Base-by-base conservation (phyloP, 768 basidiomycete species). In the Suillus brevipes region DNA sequence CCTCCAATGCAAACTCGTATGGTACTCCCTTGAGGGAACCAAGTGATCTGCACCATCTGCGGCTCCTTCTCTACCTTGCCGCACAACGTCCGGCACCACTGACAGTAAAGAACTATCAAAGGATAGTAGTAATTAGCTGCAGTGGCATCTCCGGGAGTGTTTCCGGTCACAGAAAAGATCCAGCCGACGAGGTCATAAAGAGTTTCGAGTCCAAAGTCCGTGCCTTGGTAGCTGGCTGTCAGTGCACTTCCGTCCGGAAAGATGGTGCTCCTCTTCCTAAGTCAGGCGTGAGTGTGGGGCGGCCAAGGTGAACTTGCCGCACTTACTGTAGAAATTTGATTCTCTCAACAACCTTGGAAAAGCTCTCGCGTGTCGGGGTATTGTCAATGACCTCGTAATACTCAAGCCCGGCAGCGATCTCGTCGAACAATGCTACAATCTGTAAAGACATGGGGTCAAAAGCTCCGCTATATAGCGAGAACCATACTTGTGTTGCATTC, bases 151-250 rank as follows among this genome's bases (percentile, higher is more conserved):
- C 3, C 36, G 1, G 52, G 62, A 4, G 28, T n/a, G 14, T 13
- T 3, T 28, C 62, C 62, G n/a, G 62, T 55, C 4, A 63, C 62
- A 6, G 47, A 53, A 36, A 55, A 63, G 49, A 63, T 63, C 62
- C 62, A 63, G 6, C 62, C 62, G 40, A 63, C 37, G 4, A 55
- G 50, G 28, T 63, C 62, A 42, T 23, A 63, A 9, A 37, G 53
- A 0, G 50, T 42, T 38, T 63, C 52, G 18, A 63, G 16, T 9
- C n/a, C 6, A 36, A 40, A 63, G 4, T 36, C 8, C 12, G 28
- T 53, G 20, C 25, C 37, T 23, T 63, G 50, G 23, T 63, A 63
- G 43, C 43, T 45, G 43, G n/a, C 43, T 7, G 43, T 45, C 43
- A 45, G 43, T 45, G 8, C 42, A 43, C 7, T 1, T n/a, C 10